phyloP scores from a whole-genome alignment of 2,329 filamentous ascomycete genomes.

The Fusarium sterilihyphosum region DNA sequence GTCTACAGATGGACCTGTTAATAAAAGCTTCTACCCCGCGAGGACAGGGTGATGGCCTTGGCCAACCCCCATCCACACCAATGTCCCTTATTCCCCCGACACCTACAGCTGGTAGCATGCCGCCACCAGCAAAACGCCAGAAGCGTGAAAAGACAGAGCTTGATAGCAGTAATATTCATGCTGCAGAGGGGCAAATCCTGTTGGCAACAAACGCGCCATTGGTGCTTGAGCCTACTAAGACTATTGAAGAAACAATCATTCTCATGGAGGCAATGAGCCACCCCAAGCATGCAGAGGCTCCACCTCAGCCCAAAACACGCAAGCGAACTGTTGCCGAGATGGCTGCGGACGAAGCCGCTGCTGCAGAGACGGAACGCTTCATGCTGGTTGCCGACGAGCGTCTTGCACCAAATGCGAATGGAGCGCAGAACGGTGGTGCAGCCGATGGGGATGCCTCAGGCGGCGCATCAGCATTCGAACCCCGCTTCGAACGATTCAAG shows the following conservation, averaged over 20 bases:
- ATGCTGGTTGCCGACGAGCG: slow-evolving; percentile 94
- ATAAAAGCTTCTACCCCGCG: slow-evolving; percentile 79
- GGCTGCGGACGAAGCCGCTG: slow-evolving; percentile 91
- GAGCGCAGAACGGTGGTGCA: slow-evolving; percentile 65
- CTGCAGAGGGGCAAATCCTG: slow-evolving; percentile 80
- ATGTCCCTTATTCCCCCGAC: slow-evolving; percentile 68
- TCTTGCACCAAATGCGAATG: slow-evolving; percentile 68
- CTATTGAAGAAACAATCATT: slow-evolving; percentile 72
- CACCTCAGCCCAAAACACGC: slow-evolving; percentile 85
- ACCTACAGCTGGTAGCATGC: slow-evolving; percentile 67
- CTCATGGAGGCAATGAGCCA: slow-evolving; percentile 78
- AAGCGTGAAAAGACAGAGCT: slow-evolving; percentile 80
- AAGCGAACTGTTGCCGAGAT: slow-evolving; percentile 96
- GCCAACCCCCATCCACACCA: slow-evolving; percentile 75
- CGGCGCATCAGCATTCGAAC: slow-evolving; percentile 79
- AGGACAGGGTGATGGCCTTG: slow-evolving; percentile 53
- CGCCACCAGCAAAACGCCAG: slow-evolving; percentile 70
- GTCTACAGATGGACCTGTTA: slow-evolving; percentile 77
- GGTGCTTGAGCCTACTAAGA: slow-evolving; percentile 79
- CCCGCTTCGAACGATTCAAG: slow-evolving; percentile 91
- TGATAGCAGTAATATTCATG: slow-evolving; percentile 76
- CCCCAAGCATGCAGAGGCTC: slow-evolving; percentile 78
- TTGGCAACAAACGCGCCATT: slow-evolving; percentile 79
- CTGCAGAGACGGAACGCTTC: slow-evolving; percentile 87
- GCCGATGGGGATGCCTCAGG: slow-evolving; percentile 79